Conservation (phyloP, 306 rosid species). For the Arachis hypogaea region DNA sequence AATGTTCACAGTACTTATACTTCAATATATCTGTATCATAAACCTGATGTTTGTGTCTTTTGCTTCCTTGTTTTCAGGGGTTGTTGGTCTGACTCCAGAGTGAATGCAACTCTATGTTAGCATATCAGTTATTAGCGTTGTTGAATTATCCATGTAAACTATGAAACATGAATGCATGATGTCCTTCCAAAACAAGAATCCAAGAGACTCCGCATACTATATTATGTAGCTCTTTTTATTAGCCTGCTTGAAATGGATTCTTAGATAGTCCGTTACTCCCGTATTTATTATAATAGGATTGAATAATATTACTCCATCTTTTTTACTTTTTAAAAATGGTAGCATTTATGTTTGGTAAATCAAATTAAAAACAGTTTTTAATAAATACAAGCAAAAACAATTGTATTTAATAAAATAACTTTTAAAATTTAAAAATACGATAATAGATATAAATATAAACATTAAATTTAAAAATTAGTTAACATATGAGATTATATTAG, state of each 20-base stretch:
- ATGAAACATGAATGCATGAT: slow-evolving; percentile 25
- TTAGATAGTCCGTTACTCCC: neutral
- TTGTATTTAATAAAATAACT: too few relatives aligned
- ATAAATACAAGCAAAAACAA: too few relatives aligned
- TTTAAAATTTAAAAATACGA: too few relatives aligned
- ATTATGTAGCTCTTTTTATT: neutral
- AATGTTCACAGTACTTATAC: too few relatives aligned
- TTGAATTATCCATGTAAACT: slow-evolving; percentile 30
- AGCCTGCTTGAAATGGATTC: slow-evolving; percentile 12
- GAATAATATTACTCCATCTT: too few relatives aligned
- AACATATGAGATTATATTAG: too few relatives aligned
- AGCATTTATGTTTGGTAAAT: too few relatives aligned
- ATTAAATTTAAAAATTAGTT: too few relatives aligned
- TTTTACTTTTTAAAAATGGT: too few relatives aligned
- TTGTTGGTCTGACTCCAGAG: slow-evolving; percentile 68
- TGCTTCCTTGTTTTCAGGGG: slow-evolving; percentile 53
- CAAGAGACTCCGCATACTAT: neutral
- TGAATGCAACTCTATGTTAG: slow-evolving; percentile 30
- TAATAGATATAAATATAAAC: too few relatives aligned
- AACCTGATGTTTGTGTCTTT: neutral
- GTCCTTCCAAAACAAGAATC: slow-evolving; percentile 8
- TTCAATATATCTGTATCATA: neutral
- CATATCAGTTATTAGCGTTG: slow-evolving; percentile 23
- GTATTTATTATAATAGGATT: neutral
- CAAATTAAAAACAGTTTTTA: too few relatives aligned